Base-by-base conservation (phyloP, 2,329 filamentous ascomycete species). In the Ophiostoma triangulosporum region DNA sequence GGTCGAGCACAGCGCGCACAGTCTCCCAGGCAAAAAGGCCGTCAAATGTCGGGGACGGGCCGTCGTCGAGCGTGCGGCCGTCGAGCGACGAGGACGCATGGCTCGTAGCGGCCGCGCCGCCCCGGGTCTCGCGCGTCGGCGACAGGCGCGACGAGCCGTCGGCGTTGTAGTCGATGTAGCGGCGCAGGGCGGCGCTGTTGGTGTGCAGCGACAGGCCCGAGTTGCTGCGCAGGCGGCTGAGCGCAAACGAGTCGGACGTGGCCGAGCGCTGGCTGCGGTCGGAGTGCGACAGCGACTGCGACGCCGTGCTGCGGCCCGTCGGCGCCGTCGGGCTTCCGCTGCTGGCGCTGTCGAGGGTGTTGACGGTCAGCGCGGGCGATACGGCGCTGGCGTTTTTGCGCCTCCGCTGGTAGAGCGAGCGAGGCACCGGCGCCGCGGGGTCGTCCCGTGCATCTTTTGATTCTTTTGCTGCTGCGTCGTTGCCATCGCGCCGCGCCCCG, bases 1-100 rank as follows among this genome's bases (percentile, higher is more conserved):
- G 72, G 57, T 70, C 68, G 48, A 80, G 66, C 1, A 74, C 73
- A 57, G 74, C 64, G 46, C 72, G 69, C 53, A 80, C 73, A 24
- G 74, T 69, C 26, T 76, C 73, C 4, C 65, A 64, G 22, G 72
- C 70, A 52, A 77, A 51, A 15, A 51, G 35, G 15, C 20, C n/a
- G 32, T n/a, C 32, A 26, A 33, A 29, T 1, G 48, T 22, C 17
- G 15, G 26, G 14, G 17, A 24, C 29, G 12, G 27, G 32, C 27
- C 1, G 29, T 50, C 29, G 3, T 33, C 29, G 3, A 36, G 29
- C 4, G 48, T 50, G 17, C 32, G 26, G 48, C 48, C 48, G 29
- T 33, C 70, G 56, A 80, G 73, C 51, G 76, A 22, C 20, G 38
- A 17, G 3, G 35, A 38, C n/a, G n/a, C 35, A 4, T 38, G n/a